These are phyloP conservation scores for Aspergillus tubingensis DNA, from an alignment of 2,329 filamentous ascomycete genomes.

Conservation along the genomic window DNA sequence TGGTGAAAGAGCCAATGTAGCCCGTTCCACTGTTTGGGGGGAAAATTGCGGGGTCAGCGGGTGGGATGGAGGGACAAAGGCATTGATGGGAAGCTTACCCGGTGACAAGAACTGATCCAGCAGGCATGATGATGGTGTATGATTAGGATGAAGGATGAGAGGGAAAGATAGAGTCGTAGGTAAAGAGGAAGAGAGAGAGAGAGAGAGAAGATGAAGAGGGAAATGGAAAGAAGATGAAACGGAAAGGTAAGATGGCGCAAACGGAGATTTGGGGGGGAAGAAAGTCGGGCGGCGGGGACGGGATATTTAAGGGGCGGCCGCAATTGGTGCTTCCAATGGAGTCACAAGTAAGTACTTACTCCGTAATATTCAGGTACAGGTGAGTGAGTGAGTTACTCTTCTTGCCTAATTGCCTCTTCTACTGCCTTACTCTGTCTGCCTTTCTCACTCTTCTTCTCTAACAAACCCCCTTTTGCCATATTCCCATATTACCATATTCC, in stretches of 20 bases:
- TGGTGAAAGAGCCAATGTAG: constrained; percentile 98
- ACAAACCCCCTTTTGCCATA: not conserved
- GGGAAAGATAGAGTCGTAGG: constrained; percentile 1
- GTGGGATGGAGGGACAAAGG: not conserved
- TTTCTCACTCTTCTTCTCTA: not conserved
- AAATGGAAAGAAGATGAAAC: constrained; percentile 12
- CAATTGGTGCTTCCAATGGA: constrained; percentile 4
- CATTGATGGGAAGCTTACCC: constrained; percentile 65
- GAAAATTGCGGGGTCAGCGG: constrained; percentile 23
- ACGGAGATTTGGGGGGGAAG: not conserved
- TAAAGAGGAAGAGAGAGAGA: constrained; percentile 6
- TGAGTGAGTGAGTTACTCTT: not conserved
- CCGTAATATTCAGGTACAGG: not conserved
- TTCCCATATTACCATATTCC: too few relatives aligned
- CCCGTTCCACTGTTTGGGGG: constrained; percentile 74
- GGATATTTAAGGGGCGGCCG: constrained; percentile 19
- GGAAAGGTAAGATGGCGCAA: constrained; percentile 13
- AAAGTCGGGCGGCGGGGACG: constrained; percentile 6
- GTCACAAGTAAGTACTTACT: not conserved
- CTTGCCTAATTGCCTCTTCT: not conserved
- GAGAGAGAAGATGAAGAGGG: constrained; percentile 1
- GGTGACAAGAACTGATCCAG: constrained; percentile 87
- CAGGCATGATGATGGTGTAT: constrained; percentile 67
- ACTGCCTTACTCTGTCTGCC: not conserved
- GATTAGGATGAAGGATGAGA: constrained; percentile 4